Percentiles rank a stretch among this genome's conserved stretches.
These are phyloP conservation scores for Penicillium daleae DNA, from an alignment of 495 filamentous ascomycete species.

Conservation along the genomic window DNA sequence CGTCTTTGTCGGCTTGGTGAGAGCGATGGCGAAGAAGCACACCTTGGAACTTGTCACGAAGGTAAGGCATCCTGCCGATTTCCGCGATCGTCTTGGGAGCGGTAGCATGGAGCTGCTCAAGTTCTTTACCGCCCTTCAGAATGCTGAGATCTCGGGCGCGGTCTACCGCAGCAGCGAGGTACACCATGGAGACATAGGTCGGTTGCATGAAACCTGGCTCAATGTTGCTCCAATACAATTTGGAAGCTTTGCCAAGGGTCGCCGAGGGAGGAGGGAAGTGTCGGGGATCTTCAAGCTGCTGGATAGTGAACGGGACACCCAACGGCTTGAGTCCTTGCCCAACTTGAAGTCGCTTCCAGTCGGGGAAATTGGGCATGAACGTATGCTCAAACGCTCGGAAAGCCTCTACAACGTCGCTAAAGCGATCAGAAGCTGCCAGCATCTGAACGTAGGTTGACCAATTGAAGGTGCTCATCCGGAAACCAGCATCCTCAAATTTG, in stretches of 20 bases:
- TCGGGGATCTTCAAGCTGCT: slow-evolving; percentile 30
- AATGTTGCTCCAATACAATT: slow-evolving; percentile 41
- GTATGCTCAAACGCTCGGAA: slow-evolving; percentile 71
- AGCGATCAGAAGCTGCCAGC: slow-evolving; percentile 47
- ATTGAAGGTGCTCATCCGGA: slow-evolving; percentile 61
- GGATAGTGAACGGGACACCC: slow-evolving; percentile 33
- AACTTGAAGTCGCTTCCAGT: slow-evolving; percentile 60
- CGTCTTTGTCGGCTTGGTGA: slow-evolving; percentile 17
- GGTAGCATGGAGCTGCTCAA: slow-evolving; percentile 38
- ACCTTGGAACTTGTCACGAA: slow-evolving; percentile 47
- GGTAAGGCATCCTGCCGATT: slow-evolving; percentile 56
- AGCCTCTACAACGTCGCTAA: slow-evolving; percentile 49
- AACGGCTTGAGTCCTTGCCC: slow-evolving; percentile 36
- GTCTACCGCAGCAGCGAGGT: slow-evolving; percentile 53
- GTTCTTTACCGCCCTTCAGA: slow-evolving; percentile 26
- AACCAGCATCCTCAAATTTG: slow-evolving; percentile 62
- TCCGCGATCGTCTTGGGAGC: slow-evolving; percentile 57
- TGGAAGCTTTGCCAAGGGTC: slow-evolving; percentile 35
- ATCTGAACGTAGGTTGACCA: slow-evolving; percentile 56
- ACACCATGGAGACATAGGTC: slow-evolving; percentile 57
- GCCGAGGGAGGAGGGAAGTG: slow-evolving; percentile 18
- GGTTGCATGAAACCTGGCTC: slow-evolving; percentile 51
- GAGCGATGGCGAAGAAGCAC: slow-evolving; percentile 37
- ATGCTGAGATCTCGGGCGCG: slow-evolving; percentile 46
- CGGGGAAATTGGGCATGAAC: slow-evolving; percentile 75